Conservation (phyloP, 192 early-diverging fungal genomes). For the Neocallimastix lanati region DNA sequence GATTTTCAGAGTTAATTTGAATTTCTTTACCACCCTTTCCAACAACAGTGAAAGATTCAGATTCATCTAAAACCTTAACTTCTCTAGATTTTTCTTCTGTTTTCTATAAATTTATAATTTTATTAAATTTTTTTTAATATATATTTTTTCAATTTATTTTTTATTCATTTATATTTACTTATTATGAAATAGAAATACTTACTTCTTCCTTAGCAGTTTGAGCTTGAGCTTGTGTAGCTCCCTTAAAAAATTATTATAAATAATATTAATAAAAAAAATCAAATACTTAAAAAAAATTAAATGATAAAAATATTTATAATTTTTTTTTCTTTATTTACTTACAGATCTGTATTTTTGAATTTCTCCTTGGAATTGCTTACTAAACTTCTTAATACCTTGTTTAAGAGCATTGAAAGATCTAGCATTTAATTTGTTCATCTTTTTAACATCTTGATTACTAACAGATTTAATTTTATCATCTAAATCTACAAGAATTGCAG, state of each 20-base stretch:
- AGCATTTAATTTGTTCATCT: slow-evolving; percentile 63
- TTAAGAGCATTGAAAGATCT: slow-evolving; percentile 81
- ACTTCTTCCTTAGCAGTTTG: neutral
- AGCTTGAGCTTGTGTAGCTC: neutral
- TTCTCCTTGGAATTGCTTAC: slow-evolving; percentile 50
- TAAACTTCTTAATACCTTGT: slow-evolving; percentile 79
- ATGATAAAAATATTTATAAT: too few relatives aligned
- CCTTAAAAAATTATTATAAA: neutral
- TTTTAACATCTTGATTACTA: slow-evolving; percentile 57
- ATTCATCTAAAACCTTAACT: slow-evolving; percentile 7
- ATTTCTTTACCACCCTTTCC: slow-evolving; percentile 18
- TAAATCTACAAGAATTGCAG: slow-evolving; percentile 48
- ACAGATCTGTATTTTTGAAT: slow-evolving; percentile 39
- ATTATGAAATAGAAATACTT: too few relatives aligned
- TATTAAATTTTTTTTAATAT: slow-evolving; percentile 4
- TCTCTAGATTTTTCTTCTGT: slow-evolving; percentile 5
- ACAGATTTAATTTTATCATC: slow-evolving; percentile 59
- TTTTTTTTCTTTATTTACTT: neutral
- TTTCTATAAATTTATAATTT: neutral
- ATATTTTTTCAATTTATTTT: slow-evolving; percentile 5
- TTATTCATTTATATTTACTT: too few relatives aligned
- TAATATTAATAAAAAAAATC: too few relatives aligned
- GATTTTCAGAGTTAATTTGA: slow-evolving; percentile 46
- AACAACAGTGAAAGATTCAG: slow-evolving; percentile 19
- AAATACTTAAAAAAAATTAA: too few relatives aligned